Percentiles rank a stretch among this genome's conserved stretches.
Evolutionary conservation across 2,329 filamentous ascomycete genomes (phyloP).

Genomic region (Thyridium curvatum): DNA sequence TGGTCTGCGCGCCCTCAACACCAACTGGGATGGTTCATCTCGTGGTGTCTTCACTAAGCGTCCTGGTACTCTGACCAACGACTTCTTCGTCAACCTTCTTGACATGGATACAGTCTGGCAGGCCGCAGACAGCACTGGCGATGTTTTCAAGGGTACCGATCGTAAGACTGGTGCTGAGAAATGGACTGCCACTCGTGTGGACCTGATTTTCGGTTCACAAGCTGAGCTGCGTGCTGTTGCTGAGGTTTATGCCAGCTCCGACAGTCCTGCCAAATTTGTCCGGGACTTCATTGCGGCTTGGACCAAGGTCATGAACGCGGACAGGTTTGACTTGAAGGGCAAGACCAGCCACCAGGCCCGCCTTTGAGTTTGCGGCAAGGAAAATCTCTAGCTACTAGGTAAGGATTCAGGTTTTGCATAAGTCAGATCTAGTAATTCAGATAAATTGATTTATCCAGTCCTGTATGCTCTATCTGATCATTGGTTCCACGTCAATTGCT

Average conservation of each 20-base stretch:
- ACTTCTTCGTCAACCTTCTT: constrained; percentile 77
- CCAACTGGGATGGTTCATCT: constrained; percentile 65
- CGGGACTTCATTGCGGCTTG: constrained; percentile 67
- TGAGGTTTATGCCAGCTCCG: constrained; percentile 61
- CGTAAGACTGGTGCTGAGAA: constrained; percentile 59
- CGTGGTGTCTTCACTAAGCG: constrained; percentile 62
- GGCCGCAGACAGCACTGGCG: constrained; percentile 37
- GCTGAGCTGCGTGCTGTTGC: constrained; percentile 65
- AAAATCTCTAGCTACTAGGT: too few species aligned
- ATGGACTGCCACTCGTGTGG: constrained; percentile 63
- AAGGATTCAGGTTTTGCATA: too few species aligned
- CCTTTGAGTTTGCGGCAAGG: too few species aligned
- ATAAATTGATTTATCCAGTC: too few species aligned
- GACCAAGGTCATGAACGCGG: constrained; percentile 69
- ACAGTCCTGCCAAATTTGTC: constrained; percentile 57
- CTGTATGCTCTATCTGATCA: too few species aligned
- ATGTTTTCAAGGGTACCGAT: constrained; percentile 58
- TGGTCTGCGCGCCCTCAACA: constrained; percentile 62
- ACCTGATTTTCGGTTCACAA: constrained; percentile 69
- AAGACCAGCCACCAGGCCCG: too few species aligned
- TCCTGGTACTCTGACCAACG: constrained; percentile 66
- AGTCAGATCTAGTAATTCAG: too few species aligned
- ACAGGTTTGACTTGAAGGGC: constrained; percentile 54
- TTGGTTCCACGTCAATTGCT: too few species aligned
- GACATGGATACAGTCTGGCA: constrained; percentile 63